Base-by-base conservation (phyloP, 2,329 filamentous ascomycete genomes). In the Colletotrichum phormii region DNA sequence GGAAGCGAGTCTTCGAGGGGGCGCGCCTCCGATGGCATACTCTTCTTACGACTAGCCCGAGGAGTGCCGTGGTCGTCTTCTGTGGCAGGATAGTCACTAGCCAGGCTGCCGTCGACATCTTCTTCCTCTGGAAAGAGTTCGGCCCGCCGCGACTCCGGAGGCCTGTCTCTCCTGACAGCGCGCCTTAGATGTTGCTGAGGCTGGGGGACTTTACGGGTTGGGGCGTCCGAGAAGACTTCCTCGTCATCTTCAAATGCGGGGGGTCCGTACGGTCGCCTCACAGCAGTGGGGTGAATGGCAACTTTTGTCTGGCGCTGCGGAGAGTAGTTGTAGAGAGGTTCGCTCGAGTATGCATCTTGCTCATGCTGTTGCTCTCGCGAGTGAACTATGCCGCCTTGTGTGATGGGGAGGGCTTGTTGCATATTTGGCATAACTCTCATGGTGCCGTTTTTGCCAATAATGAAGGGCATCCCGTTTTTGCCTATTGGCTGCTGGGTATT, bases 211-310 rank as follows among this genome's bases (percentile, higher is more conserved):
- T 79, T 9, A 64, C 64, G 66, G 66, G 69, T 42, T 73, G 76
- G 46, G 75, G 63, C n/a, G 76, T 79, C 15, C 77, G 80, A 5
- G 78, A 80, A 51, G 75, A 75, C 35, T 75, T 79, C 71, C 35
- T 77, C 74, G 13, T 76, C 75, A 67, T 77, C 33, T 76, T 77
- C 57, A 76, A 78, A 22, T 66, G 69, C n/a, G 76, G 77, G 5
- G 78, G 77, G 12, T 59, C 57, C 53, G 61, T 79, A 76, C n/a
- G 77, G 74, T 54, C 76, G 79, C 58, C 77, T 75, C 53, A 80
- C 76, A 22, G 75, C 78, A 12, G 79, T 74, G 64, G 86, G 83
- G 24, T 85, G 82, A 70, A 85, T 76, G 0, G 85, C 80, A n/a
- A 86, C 78, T 60, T 80, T 83, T 22, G 81, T 76, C 26, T 80